Evolutionary conservation across 805 yeast species (phyloP).

Genomic region (Saturnispora silvae): DNA sequence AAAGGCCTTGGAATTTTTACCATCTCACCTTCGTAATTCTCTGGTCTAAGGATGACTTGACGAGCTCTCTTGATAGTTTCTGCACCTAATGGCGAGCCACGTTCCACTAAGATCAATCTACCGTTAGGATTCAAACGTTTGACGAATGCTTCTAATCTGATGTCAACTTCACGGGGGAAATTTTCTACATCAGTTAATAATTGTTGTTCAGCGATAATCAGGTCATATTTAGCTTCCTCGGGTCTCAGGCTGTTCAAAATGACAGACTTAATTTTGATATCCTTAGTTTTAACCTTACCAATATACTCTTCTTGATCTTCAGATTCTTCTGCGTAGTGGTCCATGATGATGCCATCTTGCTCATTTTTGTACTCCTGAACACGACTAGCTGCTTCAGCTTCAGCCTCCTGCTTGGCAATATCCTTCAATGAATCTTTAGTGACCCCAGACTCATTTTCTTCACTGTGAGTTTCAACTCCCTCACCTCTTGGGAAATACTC

Average conservation of each 20-base stretch:
- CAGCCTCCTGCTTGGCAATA: neutral
- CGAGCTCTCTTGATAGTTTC: conserved; percentile 86
- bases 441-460: conserved; percentile 9
- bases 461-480: conserved; percentile 35
- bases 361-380: neutral
- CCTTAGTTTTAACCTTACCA: conserved; percentile 47
- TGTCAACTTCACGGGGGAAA: conserved; percentile 69
- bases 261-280: conserved; percentile 43
- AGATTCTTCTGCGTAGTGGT: conserved; percentile 4
- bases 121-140: conserved; percentile 68
- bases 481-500: conserved; percentile 29
- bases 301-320: conserved; percentile 26
- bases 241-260: conserved; percentile 44
- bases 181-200: conserved; percentile 46
- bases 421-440: conserved; percentile 6
- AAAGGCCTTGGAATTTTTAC: conserved; percentile 67
- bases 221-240: conserved; percentile 49
- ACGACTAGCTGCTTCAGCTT: neutral
- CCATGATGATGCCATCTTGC: neutral
- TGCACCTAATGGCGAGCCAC: conserved; percentile 85
- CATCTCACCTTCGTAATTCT: conserved; percentile 39
- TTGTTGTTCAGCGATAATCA: conserved; percentile 77
- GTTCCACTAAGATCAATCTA: conserved; percentile 64
- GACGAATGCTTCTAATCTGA: conserved; percentile 47
- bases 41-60: conserved; percentile 84